Evolutionary conservation across 2,329 filamentous ascomycete genomes (phyloP).

Genomic region (Fusarium concolor): DNA sequence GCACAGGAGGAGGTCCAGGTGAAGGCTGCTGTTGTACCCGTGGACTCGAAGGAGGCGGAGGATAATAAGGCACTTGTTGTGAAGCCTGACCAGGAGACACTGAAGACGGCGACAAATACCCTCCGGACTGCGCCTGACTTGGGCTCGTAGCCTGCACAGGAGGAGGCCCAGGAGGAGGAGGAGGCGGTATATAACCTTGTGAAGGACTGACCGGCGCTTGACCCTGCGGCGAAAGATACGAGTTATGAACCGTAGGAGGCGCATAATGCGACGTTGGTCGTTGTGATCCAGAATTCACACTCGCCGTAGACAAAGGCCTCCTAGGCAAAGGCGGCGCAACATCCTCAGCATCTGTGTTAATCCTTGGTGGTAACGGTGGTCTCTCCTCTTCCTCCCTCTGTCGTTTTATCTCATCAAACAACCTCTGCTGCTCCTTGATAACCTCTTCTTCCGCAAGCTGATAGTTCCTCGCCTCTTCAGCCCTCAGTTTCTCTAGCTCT

Average conservation of each 20-base stretch:
- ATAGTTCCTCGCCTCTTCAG: constrained; percentile 15
- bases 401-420: constrained; percentile 32
- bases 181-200: neutral
- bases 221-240: neutral
- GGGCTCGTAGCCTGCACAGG: neutral
- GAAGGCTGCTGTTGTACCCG: neutral
- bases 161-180: constrained; percentile 20
- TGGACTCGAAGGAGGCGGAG: neutral
- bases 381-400: neutral
- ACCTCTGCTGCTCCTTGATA: constrained; percentile 27
- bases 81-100: neutral
- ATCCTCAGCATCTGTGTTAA: neutral
- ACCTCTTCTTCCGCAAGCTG: constrained; percentile 21
- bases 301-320: constrained; percentile 16
- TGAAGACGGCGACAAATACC: neutral
- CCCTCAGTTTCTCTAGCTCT: constrained; percentile 11
- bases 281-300: neutral
- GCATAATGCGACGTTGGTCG: constrained; percentile 4
- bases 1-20: constrained; percentile 3
- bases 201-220: neutral
- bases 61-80: constrained; percentile 3
- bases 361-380: constrained; percentile 22
- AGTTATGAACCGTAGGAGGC: neutral
- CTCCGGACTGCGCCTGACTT: neutral
- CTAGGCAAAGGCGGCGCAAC: constrained; percentile 23